Percentiles rank a stretch among this genome's conserved stretches.
Conservation (phyloP, 345 rosid genomes). For the Punica granatum region DNA sequence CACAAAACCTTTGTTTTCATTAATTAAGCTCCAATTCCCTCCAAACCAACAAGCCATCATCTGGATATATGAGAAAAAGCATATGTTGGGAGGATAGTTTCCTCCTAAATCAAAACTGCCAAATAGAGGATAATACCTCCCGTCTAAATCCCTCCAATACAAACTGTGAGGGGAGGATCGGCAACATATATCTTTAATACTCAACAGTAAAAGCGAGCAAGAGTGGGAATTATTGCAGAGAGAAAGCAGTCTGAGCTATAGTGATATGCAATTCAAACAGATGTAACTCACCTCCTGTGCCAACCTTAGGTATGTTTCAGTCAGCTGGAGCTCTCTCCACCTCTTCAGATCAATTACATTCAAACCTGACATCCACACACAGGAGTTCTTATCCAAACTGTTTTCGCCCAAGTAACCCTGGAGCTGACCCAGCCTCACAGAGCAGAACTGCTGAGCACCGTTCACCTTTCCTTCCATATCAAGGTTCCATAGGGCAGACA, state of each 20-base stretch:
- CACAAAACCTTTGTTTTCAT: neutral
- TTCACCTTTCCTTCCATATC: constrained; percentile 79
- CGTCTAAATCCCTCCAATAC: neutral
- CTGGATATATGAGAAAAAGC: neutral
- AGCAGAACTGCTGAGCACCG: constrained; percentile 59
- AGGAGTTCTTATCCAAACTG: constrained; percentile 33
- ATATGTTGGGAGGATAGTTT: neutral
- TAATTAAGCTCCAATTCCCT: neutral
- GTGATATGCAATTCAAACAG: neutral
- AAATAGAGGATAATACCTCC: neutral
- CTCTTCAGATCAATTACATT: constrained; percentile 67
- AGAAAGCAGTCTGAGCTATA: neutral
- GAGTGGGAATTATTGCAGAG: neutral
- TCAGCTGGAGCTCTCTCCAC: constrained; percentile 59
- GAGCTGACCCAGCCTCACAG: constrained; percentile 64
- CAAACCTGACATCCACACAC: constrained; percentile 93
- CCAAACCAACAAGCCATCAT: neutral
- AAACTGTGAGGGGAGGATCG: neutral
- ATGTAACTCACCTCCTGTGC: constrained; percentile 40
- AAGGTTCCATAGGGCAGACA: constrained; percentile 66
- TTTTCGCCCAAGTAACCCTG: constrained; percentile 37
- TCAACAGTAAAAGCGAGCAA: neutral
- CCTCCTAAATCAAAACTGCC: neutral
- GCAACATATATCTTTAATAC: neutral
- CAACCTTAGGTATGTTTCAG: constrained; percentile 49